Evolutionary conservation across 176 grass and related monocot species (phyloP).

Genomic region (barley (Hordeum vulgare)): DNA sequence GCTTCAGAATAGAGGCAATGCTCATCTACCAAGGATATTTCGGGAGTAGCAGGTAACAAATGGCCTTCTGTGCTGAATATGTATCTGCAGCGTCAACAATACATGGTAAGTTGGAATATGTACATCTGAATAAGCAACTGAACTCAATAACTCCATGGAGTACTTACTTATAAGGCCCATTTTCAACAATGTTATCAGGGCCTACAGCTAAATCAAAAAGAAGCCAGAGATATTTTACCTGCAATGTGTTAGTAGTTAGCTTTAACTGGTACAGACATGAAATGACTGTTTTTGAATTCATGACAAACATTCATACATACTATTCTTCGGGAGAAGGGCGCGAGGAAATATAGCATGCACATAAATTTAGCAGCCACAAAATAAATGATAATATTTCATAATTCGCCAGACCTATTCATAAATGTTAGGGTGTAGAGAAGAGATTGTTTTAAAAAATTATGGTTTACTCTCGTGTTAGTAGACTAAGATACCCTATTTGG

Average conservation of each 20-base stretch:
- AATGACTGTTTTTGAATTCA: not conserved
- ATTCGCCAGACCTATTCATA: not conserved
- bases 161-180: slow-evolving; percentile 93
- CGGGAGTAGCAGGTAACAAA: slow-evolving; percentile 69
- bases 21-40: slow-evolving; percentile 78
- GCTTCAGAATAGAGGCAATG: slow-evolving; percentile 87
- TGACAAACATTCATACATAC: not conserved
- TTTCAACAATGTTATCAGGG: slow-evolving; percentile 95
- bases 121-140: slow-evolving; percentile 5
- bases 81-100: slow-evolving; percentile 53
- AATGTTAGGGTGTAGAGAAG: not conserved
- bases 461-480: not conserved
- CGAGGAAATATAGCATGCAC: not conserved
- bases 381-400: not conserved
- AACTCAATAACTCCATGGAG: slow-evolving; percentile 14
- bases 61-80: slow-evolving; percentile 99
- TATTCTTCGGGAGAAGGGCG: not conserved
- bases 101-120: slow-evolving; percentile 13
- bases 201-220: slow-evolving; percentile 95
- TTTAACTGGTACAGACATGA: slow-evolving; percentile 3
- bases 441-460: not conserved
- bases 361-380: not conserved
- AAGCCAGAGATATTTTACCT: slow-evolving; percentile 99
- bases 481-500: not conserved
- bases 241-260: slow-evolving; percentile 30